phyloP scores from a whole-genome alignment of 768 basidiomycete species.

The Hirschioporus abietinus region DNA sequence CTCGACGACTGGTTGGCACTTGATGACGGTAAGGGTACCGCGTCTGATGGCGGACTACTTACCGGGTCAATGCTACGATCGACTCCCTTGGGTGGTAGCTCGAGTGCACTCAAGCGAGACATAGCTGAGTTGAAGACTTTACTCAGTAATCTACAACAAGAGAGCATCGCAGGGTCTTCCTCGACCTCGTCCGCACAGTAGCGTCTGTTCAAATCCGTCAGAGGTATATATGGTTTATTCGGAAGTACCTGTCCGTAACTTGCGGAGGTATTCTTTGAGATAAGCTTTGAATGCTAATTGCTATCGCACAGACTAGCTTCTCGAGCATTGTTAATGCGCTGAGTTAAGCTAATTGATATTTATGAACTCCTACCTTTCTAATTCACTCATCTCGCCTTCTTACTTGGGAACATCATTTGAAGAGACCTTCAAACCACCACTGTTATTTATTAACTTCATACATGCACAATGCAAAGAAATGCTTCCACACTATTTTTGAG shows the following conservation, averaged over 20 bases:
- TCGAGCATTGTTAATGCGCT: too few relatives aligned
- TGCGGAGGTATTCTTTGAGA: neutral
- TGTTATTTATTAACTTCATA: too few relatives aligned
- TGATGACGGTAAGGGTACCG: conserved; percentile 66
- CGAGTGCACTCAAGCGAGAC: conserved; percentile 62
- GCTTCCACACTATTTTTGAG: too few relatives aligned
- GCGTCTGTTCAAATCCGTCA: neutral
- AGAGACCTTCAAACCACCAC: too few relatives aligned
- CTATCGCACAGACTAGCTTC: neutral
- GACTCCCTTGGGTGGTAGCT: conserved; percentile 35
- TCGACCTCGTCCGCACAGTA: neutral
- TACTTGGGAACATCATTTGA: too few relatives aligned
- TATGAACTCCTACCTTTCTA: too few relatives aligned
- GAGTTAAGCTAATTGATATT: too few relatives aligned
- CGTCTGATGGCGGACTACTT: conserved; percentile 39
- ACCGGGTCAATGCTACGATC: conserved; percentile 23
- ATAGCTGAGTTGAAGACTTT: conserved; percentile 64
- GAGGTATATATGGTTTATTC: neutral
- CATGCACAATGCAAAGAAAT: too few relatives aligned
- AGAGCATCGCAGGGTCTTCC: conserved; percentile 9
- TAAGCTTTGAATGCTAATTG: neutral
- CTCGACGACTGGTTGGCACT: conserved; percentile 71
- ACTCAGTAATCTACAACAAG: conserved; percentile 40
- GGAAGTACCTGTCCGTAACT: neutral
- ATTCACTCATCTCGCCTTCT: too few relatives aligned